Percentiles rank a stretch among this genome's conserved stretches.
These are phyloP conservation scores for Microcyclospora pomicola DNA, from an alignment of 2,329 filamentous ascomycete species.

Conservation along the genomic window DNA sequence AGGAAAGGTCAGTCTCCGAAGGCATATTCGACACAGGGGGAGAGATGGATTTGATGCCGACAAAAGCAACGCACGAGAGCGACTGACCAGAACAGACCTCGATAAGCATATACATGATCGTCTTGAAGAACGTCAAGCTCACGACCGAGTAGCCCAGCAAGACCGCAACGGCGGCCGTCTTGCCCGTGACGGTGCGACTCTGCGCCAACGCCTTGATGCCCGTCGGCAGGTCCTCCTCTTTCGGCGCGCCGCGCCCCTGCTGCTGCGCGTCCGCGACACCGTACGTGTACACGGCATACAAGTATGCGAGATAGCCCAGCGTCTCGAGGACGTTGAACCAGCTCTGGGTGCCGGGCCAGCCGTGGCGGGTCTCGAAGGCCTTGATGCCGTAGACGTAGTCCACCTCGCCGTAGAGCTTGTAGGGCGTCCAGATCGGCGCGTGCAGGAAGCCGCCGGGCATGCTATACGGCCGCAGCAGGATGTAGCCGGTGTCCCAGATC, in stretches of 20 bases:
- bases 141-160: constrained; percentile 45
- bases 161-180: constrained; percentile 40
- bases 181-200: constrained; percentile 38
- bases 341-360: constrained; percentile 67
- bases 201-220: constrained; percentile 34
- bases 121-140: constrained; percentile 55
- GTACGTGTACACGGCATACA: constrained; percentile 37
- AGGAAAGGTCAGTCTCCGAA: neutral
- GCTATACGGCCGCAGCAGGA: constrained; percentile 63
- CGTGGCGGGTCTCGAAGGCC: constrained; percentile 51
- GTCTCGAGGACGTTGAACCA: constrained; percentile 56
- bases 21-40: neutral
- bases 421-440: constrained; percentile 59
- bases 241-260: constrained; percentile 25
- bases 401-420: constrained; percentile 64
- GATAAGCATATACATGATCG: constrained; percentile 44
- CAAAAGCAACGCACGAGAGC: neutral
- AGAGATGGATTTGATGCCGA: neutral
- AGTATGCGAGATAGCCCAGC: constrained; percentile 48
- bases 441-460: constrained; percentile 68
- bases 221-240: constrained; percentile 24
- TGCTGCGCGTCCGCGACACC: constrained; percentile 23
- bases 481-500: constrained; percentile 67
- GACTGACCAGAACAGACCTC: constrained; percentile 11
- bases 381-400: constrained; percentile 74